Percentiles rank a stretch among this genome's conserved stretches.
Conservation (phyloP, 345 rosid genomes). For the Noccaea caerulescens region DNA sequence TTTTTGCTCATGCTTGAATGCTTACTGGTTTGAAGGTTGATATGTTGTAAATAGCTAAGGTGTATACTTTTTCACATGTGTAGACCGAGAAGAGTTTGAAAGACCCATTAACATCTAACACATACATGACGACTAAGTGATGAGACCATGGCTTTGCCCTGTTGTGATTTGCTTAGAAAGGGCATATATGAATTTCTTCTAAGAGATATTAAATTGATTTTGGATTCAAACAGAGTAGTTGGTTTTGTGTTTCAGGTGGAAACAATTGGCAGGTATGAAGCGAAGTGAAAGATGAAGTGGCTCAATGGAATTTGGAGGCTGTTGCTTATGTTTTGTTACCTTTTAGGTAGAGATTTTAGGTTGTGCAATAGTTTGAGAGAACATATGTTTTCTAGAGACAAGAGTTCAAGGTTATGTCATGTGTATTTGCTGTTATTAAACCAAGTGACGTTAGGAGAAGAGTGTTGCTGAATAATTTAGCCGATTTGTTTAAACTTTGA, state of each 20-base stretch:
- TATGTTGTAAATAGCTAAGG: conserved; percentile 17
- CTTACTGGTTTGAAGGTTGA: conserved; percentile 10
- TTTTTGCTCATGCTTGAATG: neutral
- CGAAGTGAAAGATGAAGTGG: conserved; percentile 27
- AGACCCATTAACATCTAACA: conserved; percentile 12
- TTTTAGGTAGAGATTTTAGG: conserved; percentile 23
- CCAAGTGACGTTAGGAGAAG: neutral
- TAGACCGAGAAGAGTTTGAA: neutral
- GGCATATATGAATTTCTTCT: neutral
- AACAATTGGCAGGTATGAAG: conserved; percentile 23
- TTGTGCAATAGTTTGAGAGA: conserved; percentile 12
- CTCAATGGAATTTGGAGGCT: conserved; percentile 4
- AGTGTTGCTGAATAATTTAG: neutral
- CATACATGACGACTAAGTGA: conserved; percentile 18
- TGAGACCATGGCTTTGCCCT: conserved; percentile 6
- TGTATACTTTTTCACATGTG: neutral
- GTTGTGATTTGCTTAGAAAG: neutral
- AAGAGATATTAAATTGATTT: neutral
- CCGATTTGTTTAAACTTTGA: neutral
- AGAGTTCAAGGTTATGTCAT: conserved; percentile 14
- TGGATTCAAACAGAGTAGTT: neutral
- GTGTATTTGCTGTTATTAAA: conserved; percentile 4
- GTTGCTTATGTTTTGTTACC: conserved; percentile 11
- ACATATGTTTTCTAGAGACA: conserved; percentile 5
- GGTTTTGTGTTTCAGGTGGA: conserved; percentile 34